phyloP scores from a whole-genome alignment of 768 basidiomycete species.

The Boletus insuetus region DNA sequence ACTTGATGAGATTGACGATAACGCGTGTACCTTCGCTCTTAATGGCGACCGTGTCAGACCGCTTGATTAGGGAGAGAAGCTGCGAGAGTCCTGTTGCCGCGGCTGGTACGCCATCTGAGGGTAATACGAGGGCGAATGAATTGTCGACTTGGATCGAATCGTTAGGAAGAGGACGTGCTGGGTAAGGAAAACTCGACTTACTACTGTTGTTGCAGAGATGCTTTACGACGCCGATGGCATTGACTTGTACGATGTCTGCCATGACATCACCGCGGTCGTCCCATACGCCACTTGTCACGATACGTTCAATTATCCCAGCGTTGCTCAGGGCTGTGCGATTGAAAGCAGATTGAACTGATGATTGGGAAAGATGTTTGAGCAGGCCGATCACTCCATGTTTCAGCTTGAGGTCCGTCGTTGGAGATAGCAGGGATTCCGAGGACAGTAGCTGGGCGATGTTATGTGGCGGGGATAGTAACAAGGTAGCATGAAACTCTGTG shows the following conservation, averaged over 20 bases:
- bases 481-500: conserved; percentile 55
- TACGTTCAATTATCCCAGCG: conserved; percentile 58
- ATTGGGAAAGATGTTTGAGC: conserved; percentile 81
- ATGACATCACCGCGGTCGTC: conserved; percentile 69
- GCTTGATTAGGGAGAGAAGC: conserved; percentile 70
- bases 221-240: conserved; percentile 85
- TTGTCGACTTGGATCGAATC: conserved; percentile 38
- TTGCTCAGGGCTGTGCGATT: conserved; percentile 62
- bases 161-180: conserved; percentile 31
- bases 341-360: conserved; percentile 50
- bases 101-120: conserved; percentile 31
- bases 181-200: conserved; percentile 34
- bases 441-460: conserved; percentile 60
- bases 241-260: conserved; percentile 83
- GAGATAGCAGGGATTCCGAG: conserved; percentile 53
- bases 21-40: conserved; percentile 90
- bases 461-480: conserved; percentile 64
- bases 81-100: conserved; percentile 56
- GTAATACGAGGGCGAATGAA: conserved; percentile 50
- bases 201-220: conserved; percentile 79
- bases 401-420: conserved; percentile 67
- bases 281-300: conserved; percentile 67
- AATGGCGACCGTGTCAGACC: conserved; percentile 78
- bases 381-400: conserved; percentile 89
- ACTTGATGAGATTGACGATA: conserved; percentile 80